Percentiles rank a stretch among this genome's conserved stretches.
phyloP scores from a whole-genome alignment of 345 rosid species.

The Raphanus sativus region DNA sequence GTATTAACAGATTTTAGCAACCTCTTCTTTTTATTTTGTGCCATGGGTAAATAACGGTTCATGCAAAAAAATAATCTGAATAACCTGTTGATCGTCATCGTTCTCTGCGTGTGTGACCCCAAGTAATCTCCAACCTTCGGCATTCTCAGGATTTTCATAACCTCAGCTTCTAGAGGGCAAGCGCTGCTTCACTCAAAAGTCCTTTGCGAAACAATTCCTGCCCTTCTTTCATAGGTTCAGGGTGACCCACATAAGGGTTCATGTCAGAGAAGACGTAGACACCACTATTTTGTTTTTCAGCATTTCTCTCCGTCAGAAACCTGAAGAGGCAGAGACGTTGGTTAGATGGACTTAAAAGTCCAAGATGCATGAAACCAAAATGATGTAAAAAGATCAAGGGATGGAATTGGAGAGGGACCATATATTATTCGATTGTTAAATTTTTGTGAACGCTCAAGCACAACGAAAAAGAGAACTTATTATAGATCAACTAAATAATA shows the following conservation, averaged over 20 bases:
- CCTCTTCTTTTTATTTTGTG: background rate
- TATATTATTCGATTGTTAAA: conserved; percentile 1
- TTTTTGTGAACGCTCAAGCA: background rate
- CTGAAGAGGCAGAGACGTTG: conserved; percentile 38
- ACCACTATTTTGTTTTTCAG: conserved; percentile 69
- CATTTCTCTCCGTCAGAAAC: conserved; percentile 69
- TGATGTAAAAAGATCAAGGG: background rate
- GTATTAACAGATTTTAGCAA: background rate
- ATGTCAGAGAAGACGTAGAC: conserved; percentile 95
- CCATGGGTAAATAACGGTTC: background rate
- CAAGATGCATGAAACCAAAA: conserved; percentile 8
- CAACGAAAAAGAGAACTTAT: conserved; percentile 10
- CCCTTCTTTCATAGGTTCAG: conserved; percentile 94
- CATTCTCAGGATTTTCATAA: conserved; percentile 91
- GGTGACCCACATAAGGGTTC: conserved; percentile 99
- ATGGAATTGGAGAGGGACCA: conserved; percentile 7
- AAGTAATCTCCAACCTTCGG: conserved; percentile 99
- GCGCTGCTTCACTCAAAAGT: conserved; percentile 98
- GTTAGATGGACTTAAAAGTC: conserved; percentile 25
- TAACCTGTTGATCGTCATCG: conserved; percentile 99
- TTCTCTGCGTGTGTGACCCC: conserved; percentile 99
- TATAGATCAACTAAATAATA: conserved; percentile 3
- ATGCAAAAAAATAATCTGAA: conserved; percentile 2
- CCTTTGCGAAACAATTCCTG: conserved; percentile 95
- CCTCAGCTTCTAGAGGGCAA: conserved; percentile 99